phyloP scores from a whole-genome alignment of 352 stramenopile genomes.

The Pythium rhizo-oryzae region DNA sequence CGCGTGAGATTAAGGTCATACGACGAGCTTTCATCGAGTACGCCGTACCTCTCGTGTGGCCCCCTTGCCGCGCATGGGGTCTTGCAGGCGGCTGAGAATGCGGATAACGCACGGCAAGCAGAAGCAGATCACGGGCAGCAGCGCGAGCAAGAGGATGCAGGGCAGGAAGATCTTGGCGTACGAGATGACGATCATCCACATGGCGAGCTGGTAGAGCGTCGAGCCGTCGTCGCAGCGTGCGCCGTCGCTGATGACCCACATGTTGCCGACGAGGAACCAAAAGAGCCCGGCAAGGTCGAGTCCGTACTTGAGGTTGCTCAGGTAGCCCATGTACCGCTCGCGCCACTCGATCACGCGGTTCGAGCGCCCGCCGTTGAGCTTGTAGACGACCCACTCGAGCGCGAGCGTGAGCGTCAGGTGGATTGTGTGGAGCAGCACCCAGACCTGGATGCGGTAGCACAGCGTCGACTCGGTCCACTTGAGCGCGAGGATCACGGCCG shows the following conservation, averaged over 20 bases:
- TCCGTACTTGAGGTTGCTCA: slow-evolving; percentile 83
- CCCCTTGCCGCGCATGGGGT: slow-evolving; percentile 87
- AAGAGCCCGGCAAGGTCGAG: slow-evolving; percentile 78
- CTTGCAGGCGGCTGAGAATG: slow-evolving; percentile 88
- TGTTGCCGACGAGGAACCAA: slow-evolving; percentile 89
- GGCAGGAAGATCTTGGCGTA: slow-evolving; percentile 94
- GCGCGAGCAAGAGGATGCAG: slow-evolving; percentile 87
- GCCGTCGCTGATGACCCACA: slow-evolving; percentile 89
- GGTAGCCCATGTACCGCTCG: slow-evolving; percentile 66
- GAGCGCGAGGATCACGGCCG: slow-evolving; percentile 57
- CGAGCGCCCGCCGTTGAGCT: slow-evolving; percentile 54
- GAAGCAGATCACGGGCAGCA: slow-evolving; percentile 94
- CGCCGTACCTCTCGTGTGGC: slow-evolving; percentile 74
- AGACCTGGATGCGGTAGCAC: slow-evolving; percentile 85
- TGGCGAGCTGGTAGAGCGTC: slow-evolving; percentile 78
- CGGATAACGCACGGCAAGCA: slow-evolving; percentile 93
- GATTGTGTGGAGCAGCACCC: slow-evolving; percentile 76
- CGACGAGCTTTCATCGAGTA: too few relatives aligned
- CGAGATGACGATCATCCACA: slow-evolving; percentile 93
- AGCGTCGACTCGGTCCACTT: slow-evolving; percentile 72
- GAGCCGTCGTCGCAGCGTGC: slow-evolving; percentile 78
- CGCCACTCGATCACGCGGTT: slow-evolving; percentile 61
- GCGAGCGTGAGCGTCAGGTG: slow-evolving; percentile 68
- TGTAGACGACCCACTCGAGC: slow-evolving; percentile 82
- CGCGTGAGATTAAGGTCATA: too few relatives aligned